These are phyloP conservation scores for Phytophthora citrophthora DNA, from an alignment of 352 stramenopile species.

Conservation along the genomic window DNA sequence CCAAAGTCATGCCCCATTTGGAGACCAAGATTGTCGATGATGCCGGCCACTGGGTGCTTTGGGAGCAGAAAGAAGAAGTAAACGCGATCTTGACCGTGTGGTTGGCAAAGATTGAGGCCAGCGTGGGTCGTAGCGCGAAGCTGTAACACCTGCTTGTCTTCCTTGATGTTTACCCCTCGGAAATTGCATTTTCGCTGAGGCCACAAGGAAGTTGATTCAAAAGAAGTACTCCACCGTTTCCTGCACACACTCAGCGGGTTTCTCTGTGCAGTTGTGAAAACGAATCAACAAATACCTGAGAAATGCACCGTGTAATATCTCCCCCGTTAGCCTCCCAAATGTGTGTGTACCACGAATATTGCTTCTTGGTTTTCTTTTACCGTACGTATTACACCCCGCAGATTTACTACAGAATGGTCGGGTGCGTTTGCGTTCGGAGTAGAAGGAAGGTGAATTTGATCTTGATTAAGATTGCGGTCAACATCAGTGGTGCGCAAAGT, in stretches of 20 bases:
- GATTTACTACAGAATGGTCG: conserved; percentile 8
- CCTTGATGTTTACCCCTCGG: conserved; percentile 5
- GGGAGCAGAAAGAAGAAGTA: conserved; percentile 53
- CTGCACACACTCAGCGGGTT: too few relatives aligned
- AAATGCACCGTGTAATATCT: too few relatives aligned
- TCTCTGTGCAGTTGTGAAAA: too few relatives aligned
- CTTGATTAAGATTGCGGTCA: conserved; percentile 24
- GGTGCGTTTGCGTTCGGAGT: conserved; percentile 48
- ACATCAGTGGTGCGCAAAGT: conserved; percentile 9
- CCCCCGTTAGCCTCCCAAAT: too few relatives aligned
- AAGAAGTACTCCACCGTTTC: too few relatives aligned
- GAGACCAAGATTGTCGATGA: conserved; percentile 38
- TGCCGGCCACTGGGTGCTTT: conserved; percentile 53
- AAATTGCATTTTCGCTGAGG: too few relatives aligned
- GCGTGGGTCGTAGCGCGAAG: conserved; percentile 10
- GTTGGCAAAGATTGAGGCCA: conserved; percentile 27
- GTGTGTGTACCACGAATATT: too few relatives aligned
- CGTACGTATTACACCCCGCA: too few relatives aligned
- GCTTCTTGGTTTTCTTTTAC: too few relatives aligned
- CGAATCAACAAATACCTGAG: too few relatives aligned
- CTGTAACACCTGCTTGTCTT: conserved; percentile 12
- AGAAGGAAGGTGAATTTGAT: conserved; percentile 54
- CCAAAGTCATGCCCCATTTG: conserved; percentile 48
- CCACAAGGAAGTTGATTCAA: too few relatives aligned
- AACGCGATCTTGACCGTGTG: conserved; percentile 43